Percentiles rank a stretch among this genome's conserved stretches.
phyloP scores from a whole-genome alignment of 305 asterid genomes.

The Fraxinus paxiana region DNA sequence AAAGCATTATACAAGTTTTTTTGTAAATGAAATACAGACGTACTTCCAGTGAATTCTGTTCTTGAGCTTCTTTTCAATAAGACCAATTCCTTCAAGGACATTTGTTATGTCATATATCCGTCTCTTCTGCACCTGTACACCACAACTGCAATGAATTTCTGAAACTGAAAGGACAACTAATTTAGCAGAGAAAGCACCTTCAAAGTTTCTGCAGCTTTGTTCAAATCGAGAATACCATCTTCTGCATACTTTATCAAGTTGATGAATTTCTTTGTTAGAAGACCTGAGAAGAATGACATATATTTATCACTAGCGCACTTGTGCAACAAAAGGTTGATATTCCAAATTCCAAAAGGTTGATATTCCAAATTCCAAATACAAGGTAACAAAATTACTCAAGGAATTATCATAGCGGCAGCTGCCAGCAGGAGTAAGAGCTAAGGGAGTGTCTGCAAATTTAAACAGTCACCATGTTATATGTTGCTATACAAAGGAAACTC shows the following conservation, averaged over 20 bases:
- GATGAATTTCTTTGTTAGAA: slow-evolving; percentile 73
- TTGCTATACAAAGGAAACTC: background rate
- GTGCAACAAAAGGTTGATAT: slow-evolving; percentile 11
- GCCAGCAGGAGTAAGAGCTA: slow-evolving; percentile 80
- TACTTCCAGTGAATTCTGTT: slow-evolving; percentile 94
- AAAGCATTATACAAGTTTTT: slow-evolving; percentile 17
- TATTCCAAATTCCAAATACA: slow-evolving; percentile 17
- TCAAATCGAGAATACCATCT: slow-evolving; percentile 89
- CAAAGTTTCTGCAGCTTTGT: slow-evolving; percentile 89
- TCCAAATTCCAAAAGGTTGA: slow-evolving; percentile 15
- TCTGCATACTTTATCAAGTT: slow-evolving; percentile 81
- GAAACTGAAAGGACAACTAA: background rate
- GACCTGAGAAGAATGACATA: slow-evolving; percentile 54
- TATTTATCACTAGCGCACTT: slow-evolving; percentile 18
- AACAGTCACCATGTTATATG: slow-evolving; percentile 9
- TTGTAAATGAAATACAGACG: slow-evolving; percentile 30
- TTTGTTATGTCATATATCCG: slow-evolving; percentile 93
- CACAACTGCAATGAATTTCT: slow-evolving; percentile 22
- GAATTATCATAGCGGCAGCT: slow-evolving; percentile 95
- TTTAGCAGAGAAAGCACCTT: slow-evolving; percentile 49
- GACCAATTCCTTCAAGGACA: slow-evolving; percentile 99
- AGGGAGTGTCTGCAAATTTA: slow-evolving; percentile 61
- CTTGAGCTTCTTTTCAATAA: slow-evolving; percentile 91
- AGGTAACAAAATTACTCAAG: slow-evolving; percentile 49
- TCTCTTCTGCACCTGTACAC: slow-evolving; percentile 88